These are phyloP conservation scores for Porcisia deanei DNA, from an alignment of 208 protist genomes.

Conservation along the genomic window DNA sequence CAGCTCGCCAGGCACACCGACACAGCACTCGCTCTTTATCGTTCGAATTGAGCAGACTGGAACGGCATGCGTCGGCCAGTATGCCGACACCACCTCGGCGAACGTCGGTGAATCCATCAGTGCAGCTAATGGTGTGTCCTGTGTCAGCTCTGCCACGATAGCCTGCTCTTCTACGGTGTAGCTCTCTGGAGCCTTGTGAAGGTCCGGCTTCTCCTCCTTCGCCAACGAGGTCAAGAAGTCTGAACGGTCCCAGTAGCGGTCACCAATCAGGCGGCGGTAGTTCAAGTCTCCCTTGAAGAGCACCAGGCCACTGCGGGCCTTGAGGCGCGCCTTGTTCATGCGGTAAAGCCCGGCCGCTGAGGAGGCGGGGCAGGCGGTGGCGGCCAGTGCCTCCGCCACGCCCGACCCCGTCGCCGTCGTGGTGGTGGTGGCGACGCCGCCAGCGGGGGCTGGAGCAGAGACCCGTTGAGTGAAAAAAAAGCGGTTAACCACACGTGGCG, in stretches of 20 bases:
- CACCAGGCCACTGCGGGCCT: conserved; percentile 57
- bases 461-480: conserved; percentile 81
- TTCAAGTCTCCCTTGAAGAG: conserved; percentile 93
- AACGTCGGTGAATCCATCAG: conserved; percentile 51
- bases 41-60: conserved; percentile 84
- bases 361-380: conserved; percentile 9
- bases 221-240: conserved; percentile 60
- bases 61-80: conserved; percentile 72
- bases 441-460: conserved; percentile 8
- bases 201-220: conserved; percentile 8
- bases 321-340: conserved; percentile 48
- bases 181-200: conserved; percentile 16
- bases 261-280: conserved; percentile 88
- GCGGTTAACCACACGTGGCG: conserved; percentile 76
- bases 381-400: conserved; percentile 7
- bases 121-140: conserved; percentile 44
- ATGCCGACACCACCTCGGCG: conserved; percentile 53
- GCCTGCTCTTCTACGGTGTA: conserved; percentile 21
- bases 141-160: conserved; percentile 48
- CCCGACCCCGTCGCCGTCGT: conserved; percentile 7
- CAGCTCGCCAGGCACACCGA: conserved; percentile 54
- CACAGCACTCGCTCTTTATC: conserved; percentile 86
- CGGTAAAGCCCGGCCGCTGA: conserved; percentile 30
- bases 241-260: conserved; percentile 80
- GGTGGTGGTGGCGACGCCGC: neutral